Percentiles rank a stretch among this genome's conserved stretches.
phyloP scores from a whole-genome alignment of 148 eudicot species.

The Camellia sinensis region DNA sequence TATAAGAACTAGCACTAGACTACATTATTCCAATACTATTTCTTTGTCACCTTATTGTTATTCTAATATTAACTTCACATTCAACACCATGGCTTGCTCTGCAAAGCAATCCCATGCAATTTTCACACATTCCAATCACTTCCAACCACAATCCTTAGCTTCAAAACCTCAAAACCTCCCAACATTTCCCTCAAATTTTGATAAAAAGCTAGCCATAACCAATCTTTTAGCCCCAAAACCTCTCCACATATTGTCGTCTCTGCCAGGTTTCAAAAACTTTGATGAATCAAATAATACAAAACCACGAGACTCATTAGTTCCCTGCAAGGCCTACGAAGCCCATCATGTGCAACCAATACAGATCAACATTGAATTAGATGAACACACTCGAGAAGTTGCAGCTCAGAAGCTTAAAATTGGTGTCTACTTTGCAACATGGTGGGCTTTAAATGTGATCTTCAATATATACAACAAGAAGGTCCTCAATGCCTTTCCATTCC shows the following conservation, averaged over 20 bases:
- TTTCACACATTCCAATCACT: constrained; percentile 12
- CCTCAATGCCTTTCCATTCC: constrained; percentile 51
- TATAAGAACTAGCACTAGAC: neutral
- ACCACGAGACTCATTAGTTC: constrained; percentile 10
- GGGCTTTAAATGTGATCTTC: constrained; percentile 50
- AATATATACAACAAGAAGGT: constrained; percentile 52
- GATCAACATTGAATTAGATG: constrained; percentile 24
- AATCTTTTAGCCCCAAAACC: constrained; percentile 1
- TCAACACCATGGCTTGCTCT: constrained; percentile 23
- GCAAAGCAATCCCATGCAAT: constrained; percentile 17
- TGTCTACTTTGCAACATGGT: constrained; percentile 45
- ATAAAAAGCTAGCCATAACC: neutral
- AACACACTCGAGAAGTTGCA: constrained; percentile 16
- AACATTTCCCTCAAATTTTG: constrained; percentile 1
- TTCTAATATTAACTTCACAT: neutral
- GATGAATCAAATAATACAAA: constrained; percentile 10
- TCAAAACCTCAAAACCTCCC: constrained; percentile 8
- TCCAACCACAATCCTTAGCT: neutral
- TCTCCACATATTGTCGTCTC: constrained; percentile 23
- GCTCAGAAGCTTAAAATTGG: constrained; percentile 46
- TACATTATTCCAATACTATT: neutral
- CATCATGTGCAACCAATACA: constrained; percentile 20
- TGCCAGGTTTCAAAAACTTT: constrained; percentile 12
- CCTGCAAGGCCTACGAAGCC: constrained; percentile 38
- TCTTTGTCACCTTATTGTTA: neutral